Evolutionary conservation across 768 basidiomycete species (phyloP).

Genomic region (Termitomyces heimii): DNA sequence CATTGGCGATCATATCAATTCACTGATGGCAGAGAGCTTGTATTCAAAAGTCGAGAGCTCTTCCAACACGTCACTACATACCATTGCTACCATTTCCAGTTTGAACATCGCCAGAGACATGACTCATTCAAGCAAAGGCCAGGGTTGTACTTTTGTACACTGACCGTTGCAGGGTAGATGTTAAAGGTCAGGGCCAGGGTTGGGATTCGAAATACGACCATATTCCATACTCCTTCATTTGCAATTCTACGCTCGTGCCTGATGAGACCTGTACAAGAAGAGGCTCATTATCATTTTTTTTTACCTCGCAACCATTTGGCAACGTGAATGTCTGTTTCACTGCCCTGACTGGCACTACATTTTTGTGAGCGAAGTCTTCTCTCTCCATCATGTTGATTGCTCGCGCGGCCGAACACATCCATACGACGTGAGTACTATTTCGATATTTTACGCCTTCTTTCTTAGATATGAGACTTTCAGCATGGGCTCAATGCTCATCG

Average conservation of each 20-base stretch:
- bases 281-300: not conserved
- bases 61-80: not conserved
- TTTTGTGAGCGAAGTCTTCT: not conserved
- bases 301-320: not conserved
- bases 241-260: not conserved
- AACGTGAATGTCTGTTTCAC: not conserved
- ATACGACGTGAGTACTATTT: constrained; percentile 9
- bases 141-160: not conserved
- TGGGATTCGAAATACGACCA: not conserved
- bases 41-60: not conserved
- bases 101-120: too few species aligned
- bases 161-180: not conserved
- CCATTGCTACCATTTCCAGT: not conserved
- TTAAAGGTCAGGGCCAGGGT: not conserved
- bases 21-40: not conserved
- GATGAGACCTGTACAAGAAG: not conserved
- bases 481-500: constrained; percentile 16
- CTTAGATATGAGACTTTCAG: constrained; percentile 1
- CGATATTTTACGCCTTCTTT: not conserved
- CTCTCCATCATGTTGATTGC: constrained; percentile 1
- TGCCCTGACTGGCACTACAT: not conserved
- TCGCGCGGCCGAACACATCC: constrained; percentile 5
- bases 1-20: not conserved
- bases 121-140: not conserved
- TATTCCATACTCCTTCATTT: not conserved